Base-by-base conservation (phyloP, 257 asterid genomes). In the Jacaranda copaia region DNA sequence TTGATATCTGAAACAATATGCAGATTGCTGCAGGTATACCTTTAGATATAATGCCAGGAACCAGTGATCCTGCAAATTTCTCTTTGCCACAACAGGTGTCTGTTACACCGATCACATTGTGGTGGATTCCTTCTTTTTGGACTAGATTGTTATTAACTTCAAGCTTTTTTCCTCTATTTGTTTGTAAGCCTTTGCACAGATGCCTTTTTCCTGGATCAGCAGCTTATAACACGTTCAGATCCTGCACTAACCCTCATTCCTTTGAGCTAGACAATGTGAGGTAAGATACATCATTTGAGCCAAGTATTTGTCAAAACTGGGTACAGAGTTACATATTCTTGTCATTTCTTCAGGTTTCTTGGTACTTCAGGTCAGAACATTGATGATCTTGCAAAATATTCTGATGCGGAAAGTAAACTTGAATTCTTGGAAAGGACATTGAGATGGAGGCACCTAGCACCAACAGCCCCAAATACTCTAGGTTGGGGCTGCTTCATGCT, bases 361-460 rank as follows among this genome's bases (percentile, higher is more conserved):
- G 99, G 99, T 74, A 91, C 99, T 72, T 96, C 97, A 49, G 99
- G 98, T 80, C 97, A 93, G 84, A 96, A 89, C 81, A 91, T 96
- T 51, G 94, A 89, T 53, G 97, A 96, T 83, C 97, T 93, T 80
- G 91, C 84, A 83, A 90, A 87, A 81, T 93, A 96, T 86, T 88
- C 97, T 52, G 90, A 91, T 72, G 98, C 95, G 15, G 74, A 82
- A 58, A 83, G 78, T 80, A 89, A 79, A 81, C 82, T 91, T 71
- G 97, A 80, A 67, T 93, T 90, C 78, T 68, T 96, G 89, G 99
- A 93, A 84, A 88, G 99, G 89, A 93, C 97, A 52, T 74, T 96
- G 88, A 87, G 89, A 88, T 96, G 99, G 98, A 89, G 99, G 79
- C 99, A 93, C 86, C 68, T 96, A 48, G 98, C 98, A 80, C 99